Percentiles rank a stretch among this genome's conserved stretches.
These are phyloP conservation scores for Citrus sinensis DNA, from an alignment of 345 rosid species.

Conservation along the genomic window DNA sequence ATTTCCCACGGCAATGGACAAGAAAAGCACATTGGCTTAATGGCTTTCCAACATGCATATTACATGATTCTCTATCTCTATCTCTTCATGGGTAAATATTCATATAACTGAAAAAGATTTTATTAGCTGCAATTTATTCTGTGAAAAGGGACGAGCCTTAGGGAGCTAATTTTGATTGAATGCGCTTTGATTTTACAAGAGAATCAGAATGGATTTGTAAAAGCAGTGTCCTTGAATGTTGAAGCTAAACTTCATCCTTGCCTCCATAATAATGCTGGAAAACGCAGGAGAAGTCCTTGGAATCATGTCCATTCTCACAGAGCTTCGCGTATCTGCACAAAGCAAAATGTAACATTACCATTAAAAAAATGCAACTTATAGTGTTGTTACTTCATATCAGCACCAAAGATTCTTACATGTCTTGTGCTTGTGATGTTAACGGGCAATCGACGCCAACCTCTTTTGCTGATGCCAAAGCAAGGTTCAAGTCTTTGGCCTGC, in stretches of 20 bases:
- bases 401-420: conserved; percentile 54
- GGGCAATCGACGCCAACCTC: conserved; percentile 51
- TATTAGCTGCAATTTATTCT: not conserved
- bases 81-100: not conserved
- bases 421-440: conserved; percentile 50
- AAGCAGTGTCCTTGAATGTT: not conserved
- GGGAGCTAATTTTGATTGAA: not conserved
- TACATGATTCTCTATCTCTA: not conserved
- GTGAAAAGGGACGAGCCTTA: not conserved
- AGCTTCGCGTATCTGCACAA: conserved; percentile 58
- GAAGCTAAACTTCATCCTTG: conserved; percentile 35
- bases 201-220: not conserved
- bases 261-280: conserved; percentile 75
- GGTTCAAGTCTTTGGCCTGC: conserved; percentile 86
- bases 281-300: conserved; percentile 77
- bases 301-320: conserved; percentile 65
- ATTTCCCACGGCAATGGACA: not conserved
- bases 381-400: not conserved
- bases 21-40: not conserved
- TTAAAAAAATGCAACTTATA: not conserved
- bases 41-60: not conserved
- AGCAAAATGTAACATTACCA: not conserved
- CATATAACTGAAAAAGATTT: not conserved
- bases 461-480: conserved; percentile 65
- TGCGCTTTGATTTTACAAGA: not conserved